Evolutionary conservation across 768 basidiomycete species (phyloP).

Genomic region (Lactarius tabidus): DNA sequence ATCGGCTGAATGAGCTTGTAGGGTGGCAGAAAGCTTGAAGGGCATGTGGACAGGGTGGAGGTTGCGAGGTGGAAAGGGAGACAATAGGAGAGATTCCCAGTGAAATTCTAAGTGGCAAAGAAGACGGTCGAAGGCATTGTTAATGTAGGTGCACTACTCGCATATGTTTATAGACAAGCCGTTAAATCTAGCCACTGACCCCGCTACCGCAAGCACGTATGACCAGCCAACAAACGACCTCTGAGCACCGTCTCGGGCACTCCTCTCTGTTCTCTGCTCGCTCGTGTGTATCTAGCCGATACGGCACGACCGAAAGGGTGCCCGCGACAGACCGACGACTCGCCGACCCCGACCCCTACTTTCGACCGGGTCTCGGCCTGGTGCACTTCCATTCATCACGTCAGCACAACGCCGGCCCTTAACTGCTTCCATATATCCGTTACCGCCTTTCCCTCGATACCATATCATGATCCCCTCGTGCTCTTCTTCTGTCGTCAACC

Average conservation of each 20-base stretch:
- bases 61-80: slow-evolving; percentile 19
- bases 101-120: slow-evolving; percentile 10
- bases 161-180: background rate
- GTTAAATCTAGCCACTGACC: background rate
- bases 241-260: background rate
- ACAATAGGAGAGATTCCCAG: slow-evolving; percentile 14
- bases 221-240: background rate
- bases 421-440: slow-evolving; percentile 17
- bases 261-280: background rate
- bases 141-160: background rate
- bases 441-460: background rate
- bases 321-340: slow-evolving; percentile 7
- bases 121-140: slow-evolving; percentile 7
- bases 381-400: background rate
- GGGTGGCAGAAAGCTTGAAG: slow-evolving; percentile 73
- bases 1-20: slow-evolving; percentile 68
- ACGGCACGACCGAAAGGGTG: background rate
- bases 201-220: background rate
- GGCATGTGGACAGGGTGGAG: slow-evolving; percentile 42
- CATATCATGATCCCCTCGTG: slow-evolving; percentile 22
- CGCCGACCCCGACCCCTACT: background rate
- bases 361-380: slow-evolving; percentile 17
- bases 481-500: slow-evolving; percentile 16
- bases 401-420: slow-evolving; percentile 15
- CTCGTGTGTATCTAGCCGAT: background rate